A percentile compares a stretch with the other conserved stretches of the same genome.
phyloP scores from a whole-genome alignment of 1,284 basidiomycete species.

The Cystodermella granulosa region DNA sequence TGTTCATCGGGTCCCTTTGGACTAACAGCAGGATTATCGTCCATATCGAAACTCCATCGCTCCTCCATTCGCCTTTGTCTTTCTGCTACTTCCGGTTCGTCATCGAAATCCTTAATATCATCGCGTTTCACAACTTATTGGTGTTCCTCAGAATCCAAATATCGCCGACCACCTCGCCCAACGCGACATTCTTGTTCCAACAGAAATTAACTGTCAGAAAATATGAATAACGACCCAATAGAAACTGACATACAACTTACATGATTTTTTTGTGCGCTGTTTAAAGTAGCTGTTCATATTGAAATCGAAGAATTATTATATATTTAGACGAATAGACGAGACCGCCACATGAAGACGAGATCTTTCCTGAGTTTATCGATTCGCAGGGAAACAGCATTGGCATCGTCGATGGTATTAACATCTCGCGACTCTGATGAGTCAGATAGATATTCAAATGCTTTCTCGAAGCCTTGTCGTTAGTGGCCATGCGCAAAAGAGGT shows the following conservation, averaged over 20 bases:
- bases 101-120: slow-evolving; percentile 36
- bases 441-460: slow-evolving; percentile 86
- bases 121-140: no score
- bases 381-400: slow-evolving; percentile 63
- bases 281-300: no score
- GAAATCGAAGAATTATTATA: no score
- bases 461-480: slow-evolving; percentile 79
- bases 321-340: no score
- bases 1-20: slow-evolving; percentile 64
- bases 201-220: no score
- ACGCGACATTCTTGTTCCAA: no score
- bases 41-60: slow-evolving; percentile 66
- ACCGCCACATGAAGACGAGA: slow-evolving; percentile 93
- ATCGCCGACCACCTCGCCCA: no score
- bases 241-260: no score
- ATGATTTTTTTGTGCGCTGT: no score
- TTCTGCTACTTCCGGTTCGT: slow-evolving; percentile 44
- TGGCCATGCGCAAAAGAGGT: slow-evolving; percentile 51
- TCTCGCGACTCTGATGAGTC: slow-evolving; percentile 58
- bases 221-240: no score
- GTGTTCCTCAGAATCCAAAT: no score
- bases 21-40: slow-evolving; percentile 56
- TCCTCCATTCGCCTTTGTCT: slow-evolving; percentile 46
- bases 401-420: slow-evolving; percentile 29
- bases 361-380: slow-evolving; percentile 86